Conservation (phyloP, 2,329 filamentous ascomycete species). For the Beauveria caledonica region DNA sequence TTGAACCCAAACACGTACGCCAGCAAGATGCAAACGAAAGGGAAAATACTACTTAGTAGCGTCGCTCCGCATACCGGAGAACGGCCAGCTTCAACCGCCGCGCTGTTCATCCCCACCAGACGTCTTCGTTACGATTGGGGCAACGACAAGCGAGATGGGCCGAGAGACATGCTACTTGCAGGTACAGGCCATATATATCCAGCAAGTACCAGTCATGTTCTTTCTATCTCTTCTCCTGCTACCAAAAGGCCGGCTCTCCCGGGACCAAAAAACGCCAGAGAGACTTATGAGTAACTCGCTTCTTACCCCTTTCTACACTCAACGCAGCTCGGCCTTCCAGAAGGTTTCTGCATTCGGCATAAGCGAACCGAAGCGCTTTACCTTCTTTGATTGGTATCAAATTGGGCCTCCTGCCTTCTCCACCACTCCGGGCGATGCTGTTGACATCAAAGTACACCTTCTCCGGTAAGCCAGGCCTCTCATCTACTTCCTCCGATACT, state of each 20-base stretch:
- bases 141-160: slow-evolving; percentile 9
- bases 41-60: too few species aligned
- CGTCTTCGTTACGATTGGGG: slow-evolving; percentile 1
- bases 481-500: background rate
- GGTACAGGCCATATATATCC: background rate
- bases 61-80: background rate
- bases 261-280: background rate
- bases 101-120: slow-evolving; percentile 1
- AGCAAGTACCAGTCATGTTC: background rate
- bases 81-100: background rate
- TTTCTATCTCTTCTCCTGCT: background rate
- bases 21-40: background rate
- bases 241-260: too few species aligned
- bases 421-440: background rate
- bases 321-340: background rate
- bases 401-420: background rate
- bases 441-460: background rate
- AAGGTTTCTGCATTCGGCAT: background rate
- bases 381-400: background rate
- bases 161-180: background rate
- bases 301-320: background rate
- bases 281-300: background rate
- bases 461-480: slow-evolving; percentile 2
- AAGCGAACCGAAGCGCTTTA: background rate
- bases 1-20: too few species aligned